Percentiles rank a stretch among this genome's conserved stretches.
These are phyloP conservation scores for Komagataella pseudopastoris DNA, from an alignment of 805 yeast genomes.

Conservation along the genomic window DNA sequence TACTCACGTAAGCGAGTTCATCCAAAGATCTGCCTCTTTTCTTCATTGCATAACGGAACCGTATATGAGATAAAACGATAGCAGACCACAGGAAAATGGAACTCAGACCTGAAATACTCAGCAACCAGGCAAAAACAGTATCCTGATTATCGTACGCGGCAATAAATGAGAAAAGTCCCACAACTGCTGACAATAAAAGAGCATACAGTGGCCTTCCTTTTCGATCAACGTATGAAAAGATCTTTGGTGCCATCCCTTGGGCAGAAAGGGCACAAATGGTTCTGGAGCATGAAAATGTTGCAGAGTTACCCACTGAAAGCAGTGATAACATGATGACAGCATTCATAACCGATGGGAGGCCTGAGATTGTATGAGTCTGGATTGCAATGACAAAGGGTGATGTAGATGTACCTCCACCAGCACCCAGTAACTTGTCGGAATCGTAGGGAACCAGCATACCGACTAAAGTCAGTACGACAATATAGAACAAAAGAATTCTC, in stretches of 20 bases:
- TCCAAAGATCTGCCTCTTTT: slow-evolving; percentile 55
- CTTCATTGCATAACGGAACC: slow-evolving; percentile 56
- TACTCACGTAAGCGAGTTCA: slow-evolving; percentile 56
- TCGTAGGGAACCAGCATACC: slow-evolving; percentile 51
- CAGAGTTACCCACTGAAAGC: slow-evolving; percentile 64
- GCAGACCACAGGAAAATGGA: slow-evolving; percentile 76
- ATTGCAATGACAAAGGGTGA: slow-evolving; percentile 73
- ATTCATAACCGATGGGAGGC: slow-evolving; percentile 60
- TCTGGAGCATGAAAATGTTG: slow-evolving; percentile 64
- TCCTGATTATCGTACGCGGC: slow-evolving; percentile 45
- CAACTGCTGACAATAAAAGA: slow-evolving; percentile 33
- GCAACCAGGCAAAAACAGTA: slow-evolving; percentile 58
- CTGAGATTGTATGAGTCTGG: slow-evolving; percentile 43
- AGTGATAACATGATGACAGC: slow-evolving; percentile 64
- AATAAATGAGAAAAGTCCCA: slow-evolving; percentile 49
- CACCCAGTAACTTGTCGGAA: slow-evolving; percentile 33
- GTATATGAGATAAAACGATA: slow-evolving; percentile 51
- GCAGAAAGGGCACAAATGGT: slow-evolving; percentile 54
- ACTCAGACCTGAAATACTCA: slow-evolving; percentile 66
- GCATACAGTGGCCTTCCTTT: slow-evolving; percentile 71
- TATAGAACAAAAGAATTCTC: slow-evolving; percentile 47
- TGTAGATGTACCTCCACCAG: slow-evolving; percentile 37
- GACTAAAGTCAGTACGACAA: slow-evolving; percentile 36
- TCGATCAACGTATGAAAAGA: slow-evolving; percentile 58
- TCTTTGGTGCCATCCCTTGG: slow-evolving; percentile 54